Evolutionary conservation across 2,329 filamentous ascomycete species (phyloP).

Genomic region (Aspergillus bombycis): DNA sequence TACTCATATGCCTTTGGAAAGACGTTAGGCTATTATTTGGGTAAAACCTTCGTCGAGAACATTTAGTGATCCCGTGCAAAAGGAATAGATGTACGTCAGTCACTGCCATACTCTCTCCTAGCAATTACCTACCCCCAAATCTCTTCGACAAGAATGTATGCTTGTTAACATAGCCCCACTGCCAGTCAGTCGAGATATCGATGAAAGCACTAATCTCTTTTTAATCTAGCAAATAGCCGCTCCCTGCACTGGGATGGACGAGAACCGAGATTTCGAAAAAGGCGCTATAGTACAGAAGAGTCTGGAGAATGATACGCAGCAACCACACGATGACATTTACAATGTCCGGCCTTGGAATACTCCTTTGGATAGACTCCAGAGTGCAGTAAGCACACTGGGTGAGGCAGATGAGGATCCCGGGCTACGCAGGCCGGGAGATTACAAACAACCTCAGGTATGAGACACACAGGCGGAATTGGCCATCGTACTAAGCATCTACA

Average conservation of each 20-base stretch:
- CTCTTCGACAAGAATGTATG: neutral
- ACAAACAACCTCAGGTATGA: slow-evolving; percentile 10
- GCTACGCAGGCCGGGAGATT: slow-evolving; percentile 16
- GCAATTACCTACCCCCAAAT: neutral
- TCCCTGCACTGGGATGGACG: slow-evolving; percentile 1
- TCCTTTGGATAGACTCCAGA: slow-evolving; percentile 2
- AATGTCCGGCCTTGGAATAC: slow-evolving; percentile 10
- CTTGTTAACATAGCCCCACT: neutral
- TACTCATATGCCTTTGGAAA: neutral
- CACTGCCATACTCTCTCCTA: neutral
- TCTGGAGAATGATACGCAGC: neutral
- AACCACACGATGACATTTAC: slow-evolving; percentile 4
- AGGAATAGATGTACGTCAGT: neutral
- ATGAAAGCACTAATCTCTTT: neutral
- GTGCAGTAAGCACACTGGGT: neutral
- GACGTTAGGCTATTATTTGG: neutral
- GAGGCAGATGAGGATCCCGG: slow-evolving; percentile 18
- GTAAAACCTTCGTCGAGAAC: neutral
- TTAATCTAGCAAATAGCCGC: neutral
- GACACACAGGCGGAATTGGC: neutral
- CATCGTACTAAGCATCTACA: slow-evolving; percentile 1
- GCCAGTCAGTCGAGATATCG: neutral
- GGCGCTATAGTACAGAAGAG: neutral
- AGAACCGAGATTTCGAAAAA: neutral
- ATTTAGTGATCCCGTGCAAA: neutral